Conservation (phyloP, 73 alveolate species). For the Tetrahymena thermophila region DNA sequence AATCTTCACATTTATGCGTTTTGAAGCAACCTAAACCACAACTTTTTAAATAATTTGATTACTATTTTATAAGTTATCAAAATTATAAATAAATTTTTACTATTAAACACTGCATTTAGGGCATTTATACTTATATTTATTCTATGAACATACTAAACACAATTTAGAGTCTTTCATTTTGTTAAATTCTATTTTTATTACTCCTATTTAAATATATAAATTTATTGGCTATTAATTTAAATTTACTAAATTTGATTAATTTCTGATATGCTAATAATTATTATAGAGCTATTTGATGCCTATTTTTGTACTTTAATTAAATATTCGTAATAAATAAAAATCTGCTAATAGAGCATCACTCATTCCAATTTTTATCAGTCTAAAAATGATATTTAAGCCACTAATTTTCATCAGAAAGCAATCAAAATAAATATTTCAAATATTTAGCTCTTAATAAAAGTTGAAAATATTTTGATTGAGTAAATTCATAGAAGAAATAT, state of each 20-base stretch:
- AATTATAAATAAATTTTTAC: not conserved
- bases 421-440: too few species aligned
- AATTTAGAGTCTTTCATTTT: not conserved
- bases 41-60: not conserved
- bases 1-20: not conserved
- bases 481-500: too few species aligned
- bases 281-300: not conserved
- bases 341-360: not conserved
- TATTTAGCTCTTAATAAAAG: not conserved
- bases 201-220: not conserved
- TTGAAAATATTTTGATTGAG: not conserved
- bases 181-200: too few species aligned
- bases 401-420: not conserved
- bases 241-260: not conserved
- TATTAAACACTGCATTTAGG: not conserved
- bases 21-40: not conserved
- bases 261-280: not conserved
- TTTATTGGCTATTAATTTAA: not conserved
- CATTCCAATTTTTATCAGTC: not conserved
- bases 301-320: not conserved
- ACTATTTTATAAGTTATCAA: not conserved
- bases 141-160: not conserved
- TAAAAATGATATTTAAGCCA: not conserved
- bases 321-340: not conserved
- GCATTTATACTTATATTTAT: not conserved